Conservation (phyloP, 176 grass and related monocot genomes). For the Carex parvula region DNA sequence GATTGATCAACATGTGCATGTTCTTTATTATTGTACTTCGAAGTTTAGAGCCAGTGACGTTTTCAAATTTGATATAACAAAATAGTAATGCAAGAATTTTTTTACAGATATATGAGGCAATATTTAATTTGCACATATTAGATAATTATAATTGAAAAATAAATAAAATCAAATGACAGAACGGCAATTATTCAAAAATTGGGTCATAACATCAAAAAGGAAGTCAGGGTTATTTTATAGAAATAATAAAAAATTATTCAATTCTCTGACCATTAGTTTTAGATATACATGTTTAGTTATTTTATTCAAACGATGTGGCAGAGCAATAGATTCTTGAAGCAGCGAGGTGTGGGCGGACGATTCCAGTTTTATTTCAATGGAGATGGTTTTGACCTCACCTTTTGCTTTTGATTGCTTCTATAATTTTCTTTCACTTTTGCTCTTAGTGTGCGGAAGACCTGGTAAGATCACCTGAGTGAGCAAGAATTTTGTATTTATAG, state of each 20-base stretch:
- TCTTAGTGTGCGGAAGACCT: not conserved
- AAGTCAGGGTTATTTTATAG: not conserved
- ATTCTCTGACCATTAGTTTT: not conserved
- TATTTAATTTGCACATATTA: not conserved
- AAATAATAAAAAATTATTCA: not conserved
- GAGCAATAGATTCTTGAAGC: conserved; percentile 2
- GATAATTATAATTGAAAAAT: not conserved
- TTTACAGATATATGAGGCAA: not conserved
- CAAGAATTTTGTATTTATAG: too few species aligned
- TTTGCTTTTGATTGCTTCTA: conserved; percentile 24
- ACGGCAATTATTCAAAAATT: not conserved
- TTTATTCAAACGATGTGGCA: not conserved
- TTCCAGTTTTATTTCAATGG: conserved; percentile 18
- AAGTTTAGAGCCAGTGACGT: not conserved
- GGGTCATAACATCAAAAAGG: not conserved
- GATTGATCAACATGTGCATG: not conserved
- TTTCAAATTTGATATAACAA: not conserved
- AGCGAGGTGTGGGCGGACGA: not conserved
- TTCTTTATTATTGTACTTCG: not conserved
- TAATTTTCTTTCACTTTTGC: conserved; percentile 5
- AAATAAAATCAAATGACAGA: not conserved
- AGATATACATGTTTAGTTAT: not conserved
- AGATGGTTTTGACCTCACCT: not conserved
- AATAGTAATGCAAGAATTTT: too few species aligned
- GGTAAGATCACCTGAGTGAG: conserved; percentile 7